Evolutionary conservation across 345 rosid genomes (phyloP).

Genomic region (Sisymbrium irio): DNA sequence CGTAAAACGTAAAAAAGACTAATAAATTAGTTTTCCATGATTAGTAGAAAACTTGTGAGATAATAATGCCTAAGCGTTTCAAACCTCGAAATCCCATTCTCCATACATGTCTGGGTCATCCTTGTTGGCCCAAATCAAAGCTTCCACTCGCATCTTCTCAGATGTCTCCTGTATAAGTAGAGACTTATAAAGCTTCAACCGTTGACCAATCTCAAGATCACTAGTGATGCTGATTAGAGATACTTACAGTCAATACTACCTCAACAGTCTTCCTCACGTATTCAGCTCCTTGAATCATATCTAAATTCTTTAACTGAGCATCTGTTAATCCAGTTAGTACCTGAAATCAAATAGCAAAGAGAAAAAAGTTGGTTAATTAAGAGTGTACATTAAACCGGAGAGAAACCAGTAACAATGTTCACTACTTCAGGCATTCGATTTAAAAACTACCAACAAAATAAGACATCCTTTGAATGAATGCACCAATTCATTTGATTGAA

Average conservation of each 20-base stretch:
- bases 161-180: constrained; percentile 46
- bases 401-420: neutral
- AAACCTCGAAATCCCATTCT: constrained; percentile 87
- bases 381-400: neutral
- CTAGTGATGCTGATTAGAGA: neutral
- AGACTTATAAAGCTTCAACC: neutral
- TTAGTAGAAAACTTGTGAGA: neutral
- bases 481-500: neutral
- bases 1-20: neutral
- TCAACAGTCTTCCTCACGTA: constrained; percentile 62
- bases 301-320: constrained; percentile 56
- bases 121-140: constrained; percentile 59
- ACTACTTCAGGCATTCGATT: too few relatives aligned
- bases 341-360: constrained; percentile 37
- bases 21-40: neutral
- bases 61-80: neutral
- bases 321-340: constrained; percentile 67
- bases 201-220: neutral
- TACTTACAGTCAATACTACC: constrained; percentile 40
- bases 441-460: neutral
- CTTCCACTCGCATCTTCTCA: constrained; percentile 45
- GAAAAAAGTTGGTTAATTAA: neutral
- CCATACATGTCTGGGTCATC: constrained; percentile 77
- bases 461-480: too few relatives aligned
- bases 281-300: constrained; percentile 70